Conservation (phyloP, 192 early-diverging fungal genomes). For the Diversispora epigaea region DNA sequence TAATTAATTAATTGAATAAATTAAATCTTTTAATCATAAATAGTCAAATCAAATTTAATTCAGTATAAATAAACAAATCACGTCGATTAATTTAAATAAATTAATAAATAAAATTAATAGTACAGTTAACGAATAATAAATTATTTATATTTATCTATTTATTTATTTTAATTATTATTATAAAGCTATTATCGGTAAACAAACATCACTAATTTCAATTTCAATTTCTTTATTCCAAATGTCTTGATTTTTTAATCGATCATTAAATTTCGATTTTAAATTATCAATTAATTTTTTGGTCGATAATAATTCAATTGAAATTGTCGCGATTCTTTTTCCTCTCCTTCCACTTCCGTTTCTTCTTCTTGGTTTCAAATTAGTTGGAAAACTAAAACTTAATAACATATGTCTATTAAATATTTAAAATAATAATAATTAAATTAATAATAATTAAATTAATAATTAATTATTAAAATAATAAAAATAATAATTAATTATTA, state of each 20-base stretch:
- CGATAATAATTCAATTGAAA: too few species aligned
- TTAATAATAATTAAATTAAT: background rate
- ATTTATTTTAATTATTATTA: background rate
- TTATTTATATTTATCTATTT: background rate
- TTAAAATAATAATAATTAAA: background rate
- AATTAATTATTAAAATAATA: background rate
- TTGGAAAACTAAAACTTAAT: constrained; percentile 6
- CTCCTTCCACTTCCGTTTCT: background rate
- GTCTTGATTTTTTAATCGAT: background rate
- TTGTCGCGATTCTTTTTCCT: too few species aligned
- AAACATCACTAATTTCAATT: constrained; percentile 5
- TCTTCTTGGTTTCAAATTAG: background rate
- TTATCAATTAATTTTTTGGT: background rate
- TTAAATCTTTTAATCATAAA: too few species aligned
- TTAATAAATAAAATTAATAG: too few species aligned
- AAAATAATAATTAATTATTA: too few species aligned
- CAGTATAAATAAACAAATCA: too few species aligned
- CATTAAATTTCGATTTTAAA: background rate
- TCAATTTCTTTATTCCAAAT: background rate
- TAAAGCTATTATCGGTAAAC: background rate
- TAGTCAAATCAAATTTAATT: too few species aligned
- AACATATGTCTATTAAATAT: background rate
- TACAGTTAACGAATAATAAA: too few species aligned
- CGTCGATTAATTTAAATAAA: too few species aligned
- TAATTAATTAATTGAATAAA: too few species aligned